Conservation (phyloP, 139 green algal genomes). For the Coelastrella sp. region DNA sequence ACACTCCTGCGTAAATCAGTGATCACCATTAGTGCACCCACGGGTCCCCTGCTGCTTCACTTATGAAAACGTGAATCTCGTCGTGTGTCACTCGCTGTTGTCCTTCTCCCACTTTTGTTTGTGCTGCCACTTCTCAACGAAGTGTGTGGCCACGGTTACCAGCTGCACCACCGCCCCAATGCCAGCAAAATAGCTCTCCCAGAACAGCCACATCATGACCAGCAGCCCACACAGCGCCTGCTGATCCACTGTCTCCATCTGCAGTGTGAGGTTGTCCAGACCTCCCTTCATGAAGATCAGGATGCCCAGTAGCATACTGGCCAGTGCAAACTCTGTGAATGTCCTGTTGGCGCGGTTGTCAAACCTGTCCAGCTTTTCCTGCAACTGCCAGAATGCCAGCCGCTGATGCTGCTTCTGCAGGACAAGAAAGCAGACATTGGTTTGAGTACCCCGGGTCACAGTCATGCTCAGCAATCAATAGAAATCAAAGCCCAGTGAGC, state of each 20-base stretch:
- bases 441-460: background rate
- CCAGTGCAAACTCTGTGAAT: constrained; percentile 42
- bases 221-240: background rate
- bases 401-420: constrained; percentile 20
- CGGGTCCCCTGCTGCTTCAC: no score
- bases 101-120: constrained; percentile 10
- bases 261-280: constrained; percentile 11
- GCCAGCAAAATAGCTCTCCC: constrained; percentile 24
- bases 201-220: constrained; percentile 14
- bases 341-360: constrained; percentile 10
- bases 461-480: no score
- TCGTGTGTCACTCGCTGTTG: background rate
- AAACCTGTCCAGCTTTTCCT: background rate
- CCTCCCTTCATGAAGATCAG: constrained; percentile 20
- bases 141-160: background rate
- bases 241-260: constrained; percentile 28
- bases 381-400: constrained; percentile 39
- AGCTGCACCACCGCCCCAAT: constrained; percentile 16
- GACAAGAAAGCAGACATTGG: background rate
- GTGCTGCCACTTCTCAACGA: constrained; percentile 23
- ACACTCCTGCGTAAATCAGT: no score
- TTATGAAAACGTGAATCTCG: no score
- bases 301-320: constrained; percentile 29
- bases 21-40: no score
- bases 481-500: no score